A percentile compares a stretch with the other conserved stretches of the same genome.
These are phyloP conservation scores for Candida sp. DNA, from an alignment of 1,139 yeast species.

Conservation along the genomic window DNA sequence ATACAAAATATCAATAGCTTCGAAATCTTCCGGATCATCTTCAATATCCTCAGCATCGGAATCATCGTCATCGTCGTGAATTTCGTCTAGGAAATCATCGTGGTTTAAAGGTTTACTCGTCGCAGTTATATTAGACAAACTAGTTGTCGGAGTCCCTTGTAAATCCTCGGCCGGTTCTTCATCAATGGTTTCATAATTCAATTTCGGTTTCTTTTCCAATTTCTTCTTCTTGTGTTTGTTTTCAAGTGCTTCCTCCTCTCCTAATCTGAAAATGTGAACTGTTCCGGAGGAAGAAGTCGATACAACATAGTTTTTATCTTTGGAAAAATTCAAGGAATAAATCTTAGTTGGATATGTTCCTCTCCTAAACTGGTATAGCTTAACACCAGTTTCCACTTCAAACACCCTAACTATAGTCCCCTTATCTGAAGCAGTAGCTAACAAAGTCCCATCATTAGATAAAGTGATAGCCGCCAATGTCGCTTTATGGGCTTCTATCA, in stretches of 20 bases:
- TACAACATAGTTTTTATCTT: constrained; percentile 68
- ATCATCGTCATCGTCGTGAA: constrained; percentile 21
- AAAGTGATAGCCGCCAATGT: constrained; percentile 76
- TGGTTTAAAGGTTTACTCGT: constrained; percentile 16
- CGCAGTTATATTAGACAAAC: constrained; percentile 1
- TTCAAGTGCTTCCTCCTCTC: constrained; percentile 54
- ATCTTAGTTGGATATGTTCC: constrained; percentile 93
- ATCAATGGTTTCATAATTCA: constrained; percentile 21
- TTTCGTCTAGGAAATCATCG: constrained; percentile 17
- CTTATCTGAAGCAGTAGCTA: constrained; percentile 94
- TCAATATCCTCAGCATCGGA: constrained; percentile 34
- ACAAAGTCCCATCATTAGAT: constrained; percentile 73
- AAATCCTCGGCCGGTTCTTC: constrained; percentile 26
- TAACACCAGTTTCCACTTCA: constrained; percentile 77
- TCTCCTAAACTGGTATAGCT: constrained; percentile 85
- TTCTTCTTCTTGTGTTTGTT: constrained; percentile 34
- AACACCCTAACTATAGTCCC: constrained; percentile 93
- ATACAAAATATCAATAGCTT: constrained; percentile 19
- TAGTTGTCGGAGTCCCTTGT: constrained; percentile 3
- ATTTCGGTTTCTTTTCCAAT: constrained; percentile 16
- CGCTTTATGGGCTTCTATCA: constrained; percentile 91
- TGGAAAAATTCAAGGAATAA: constrained; percentile 78
- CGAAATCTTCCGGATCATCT: constrained; percentile 26
- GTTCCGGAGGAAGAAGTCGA: constrained; percentile 93
- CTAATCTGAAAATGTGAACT: constrained; percentile 81